Conservation (phyloP, 2,329 filamentous ascomycete genomes). For the Didymella glomerata region DNA sequence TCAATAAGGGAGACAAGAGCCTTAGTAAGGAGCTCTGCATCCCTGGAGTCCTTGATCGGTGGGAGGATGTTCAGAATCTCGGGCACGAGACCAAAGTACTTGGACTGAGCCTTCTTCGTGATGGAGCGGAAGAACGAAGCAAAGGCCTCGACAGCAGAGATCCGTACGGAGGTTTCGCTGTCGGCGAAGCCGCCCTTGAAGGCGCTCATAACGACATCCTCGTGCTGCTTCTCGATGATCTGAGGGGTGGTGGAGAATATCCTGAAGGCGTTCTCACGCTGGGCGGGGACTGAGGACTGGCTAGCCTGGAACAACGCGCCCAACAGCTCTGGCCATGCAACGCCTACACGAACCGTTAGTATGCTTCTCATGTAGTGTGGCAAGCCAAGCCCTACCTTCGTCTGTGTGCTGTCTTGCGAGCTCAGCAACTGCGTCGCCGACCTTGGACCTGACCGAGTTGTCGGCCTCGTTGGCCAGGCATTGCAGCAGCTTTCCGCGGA, state of each 20-base stretch:
- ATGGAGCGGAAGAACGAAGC: constrained; percentile 94
- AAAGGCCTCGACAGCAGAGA: constrained; percentile 96
- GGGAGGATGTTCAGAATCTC: constrained; percentile 94
- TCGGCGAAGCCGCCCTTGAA: constrained; percentile 95
- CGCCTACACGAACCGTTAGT: constrained; percentile 60
- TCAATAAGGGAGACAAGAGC: constrained; percentile 92
- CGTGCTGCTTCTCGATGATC: constrained; percentile 95
- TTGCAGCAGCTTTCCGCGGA: constrained; percentile 84
- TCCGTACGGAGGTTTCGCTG: constrained; percentile 80
- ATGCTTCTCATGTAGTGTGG: not conserved
- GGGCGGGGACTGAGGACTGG: constrained; percentile 80
- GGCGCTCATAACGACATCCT: constrained; percentile 85
- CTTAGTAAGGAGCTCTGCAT: constrained; percentile 90
- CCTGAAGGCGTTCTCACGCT: constrained; percentile 91
- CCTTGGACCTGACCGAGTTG: constrained; percentile 85
- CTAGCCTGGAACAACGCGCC: constrained; percentile 87
- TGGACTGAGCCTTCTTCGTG: constrained; percentile 83
- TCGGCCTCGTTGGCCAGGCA: constrained; percentile 77
- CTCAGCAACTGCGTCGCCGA: constrained; percentile 97
- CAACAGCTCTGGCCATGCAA: constrained; percentile 89
- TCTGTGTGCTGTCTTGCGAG: constrained; percentile 94
- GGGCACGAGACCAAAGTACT: constrained; percentile 86
- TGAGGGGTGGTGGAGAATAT: constrained; percentile 95
- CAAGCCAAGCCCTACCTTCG: constrained; percentile 69
- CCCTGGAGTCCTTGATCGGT: constrained; percentile 88